Evolutionary conservation across 345 rosid species (phyloP), one percentile per base, ranked within the genome.

Genomic region (Eucalyptus polyanthemos): DNA sequence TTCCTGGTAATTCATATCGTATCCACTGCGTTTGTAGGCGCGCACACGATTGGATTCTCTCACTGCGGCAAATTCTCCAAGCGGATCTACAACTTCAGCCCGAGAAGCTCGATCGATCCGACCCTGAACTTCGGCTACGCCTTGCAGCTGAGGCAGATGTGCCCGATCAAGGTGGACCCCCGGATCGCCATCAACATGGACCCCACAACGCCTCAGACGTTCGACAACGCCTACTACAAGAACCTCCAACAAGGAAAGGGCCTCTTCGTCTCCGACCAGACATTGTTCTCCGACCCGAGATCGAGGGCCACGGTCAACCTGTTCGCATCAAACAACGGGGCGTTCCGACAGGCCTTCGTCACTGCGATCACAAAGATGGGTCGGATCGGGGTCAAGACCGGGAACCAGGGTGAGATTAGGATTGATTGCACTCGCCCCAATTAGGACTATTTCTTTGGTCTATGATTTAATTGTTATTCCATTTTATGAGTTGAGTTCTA

Each of bases 141-240:
- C 1, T 15, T 91, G 37, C 93, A 95, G 89, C 95, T 97, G 10
- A 90, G 96, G 50, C 91, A 92, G 49, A 93, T 95, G 98, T 97
- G 99, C 58, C 98, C 98, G 34, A 1, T 85, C 9, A 89, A 89
- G 0, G 98, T 97, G 7, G 97, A 97, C 88, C 94, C n/a, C 11
- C 90, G 93, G 50, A 94, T 96, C 22, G 99, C 97, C 81, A 95
- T 97, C 87, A 92, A 94, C 95, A 94, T 97, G 97, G 99, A 97
- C 87, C 99, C 99, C 1, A 89, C 93, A 14, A 91, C 97, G 1
- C 97, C 98, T 53, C 95, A 86, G n/a, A 91, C 53, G 17, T 97
- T 97, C 85, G 99, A 97, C 93, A 97, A 97, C 31, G 93, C 90
- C 34, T 97, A 97, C 92, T 97, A 56, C 94, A 87, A 89, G 90